These are phyloP conservation scores for Eremomyces bilateralis DNA, from an alignment of 495 filamentous ascomycete species.

Conservation along the genomic window DNA sequence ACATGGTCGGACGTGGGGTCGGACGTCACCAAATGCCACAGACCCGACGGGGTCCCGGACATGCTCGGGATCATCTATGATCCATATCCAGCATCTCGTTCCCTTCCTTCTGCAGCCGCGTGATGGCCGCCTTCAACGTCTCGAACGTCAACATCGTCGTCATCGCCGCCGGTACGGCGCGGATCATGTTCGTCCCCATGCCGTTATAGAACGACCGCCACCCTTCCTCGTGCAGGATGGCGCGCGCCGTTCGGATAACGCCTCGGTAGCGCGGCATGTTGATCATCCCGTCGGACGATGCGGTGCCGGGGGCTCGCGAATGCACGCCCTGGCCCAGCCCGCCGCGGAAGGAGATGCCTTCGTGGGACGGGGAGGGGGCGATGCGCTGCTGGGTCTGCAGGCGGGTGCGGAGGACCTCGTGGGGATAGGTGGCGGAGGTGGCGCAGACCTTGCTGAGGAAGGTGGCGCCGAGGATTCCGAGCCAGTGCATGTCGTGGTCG, in stretches of 20 bases:
- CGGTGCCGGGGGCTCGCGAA: slow-evolving; percentile 23
- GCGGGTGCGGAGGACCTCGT: slow-evolving; percentile 82
- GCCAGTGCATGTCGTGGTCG: slow-evolving; percentile 37
- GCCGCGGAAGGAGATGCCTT: slow-evolving; percentile 42
- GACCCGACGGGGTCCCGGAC: no score
- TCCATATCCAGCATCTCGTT: not conserved
- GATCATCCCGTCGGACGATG: slow-evolving; percentile 34
- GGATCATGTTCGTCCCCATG: slow-evolving; percentile 94
- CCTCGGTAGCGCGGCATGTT: slow-evolving; percentile 56
- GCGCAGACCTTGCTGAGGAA: slow-evolving; percentile 88
- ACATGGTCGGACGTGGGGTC: no score
- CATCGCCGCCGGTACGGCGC: slow-evolving; percentile 83
- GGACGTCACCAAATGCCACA: no score
- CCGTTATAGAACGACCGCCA: slow-evolving; percentile 95
- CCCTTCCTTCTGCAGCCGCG: slow-evolving; percentile 28
- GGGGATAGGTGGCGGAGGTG: slow-evolving; percentile 87
- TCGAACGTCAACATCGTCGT: slow-evolving; percentile 98
- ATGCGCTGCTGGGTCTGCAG: slow-evolving; percentile 68
- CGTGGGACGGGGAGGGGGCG: slow-evolving; percentile 27
- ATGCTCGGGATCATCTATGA: no score
- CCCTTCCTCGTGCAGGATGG: slow-evolving; percentile 75
- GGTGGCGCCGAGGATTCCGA: slow-evolving; percentile 68
- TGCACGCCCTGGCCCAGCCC: slow-evolving; percentile 26
- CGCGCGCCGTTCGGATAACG: slow-evolving; percentile 58
- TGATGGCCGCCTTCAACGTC: slow-evolving; percentile 42